These are phyloP conservation scores for Pyricularia sp. DNA, from an alignment of 2,329 filamentous ascomycete genomes.

Conservation along the genomic window DNA sequence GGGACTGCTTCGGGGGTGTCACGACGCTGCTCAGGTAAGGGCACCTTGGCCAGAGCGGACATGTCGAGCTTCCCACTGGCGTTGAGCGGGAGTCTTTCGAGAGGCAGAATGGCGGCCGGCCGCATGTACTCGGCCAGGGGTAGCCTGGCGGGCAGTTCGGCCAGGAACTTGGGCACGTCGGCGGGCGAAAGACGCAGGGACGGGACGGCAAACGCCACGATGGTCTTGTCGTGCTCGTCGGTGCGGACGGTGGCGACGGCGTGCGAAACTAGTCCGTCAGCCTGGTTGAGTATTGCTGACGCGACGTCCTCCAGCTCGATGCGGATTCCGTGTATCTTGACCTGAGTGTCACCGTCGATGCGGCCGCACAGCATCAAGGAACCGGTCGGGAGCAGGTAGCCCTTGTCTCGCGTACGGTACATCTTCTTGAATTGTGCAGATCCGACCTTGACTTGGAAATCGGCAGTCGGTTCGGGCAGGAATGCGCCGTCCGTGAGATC, in stretches of 20 bases:
- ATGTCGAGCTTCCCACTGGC: neutral
- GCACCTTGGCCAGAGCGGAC: neutral
- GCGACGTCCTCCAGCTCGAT: no score
- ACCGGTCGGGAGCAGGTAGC: no score
- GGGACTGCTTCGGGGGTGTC: neutral
- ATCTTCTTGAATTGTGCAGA: no score
- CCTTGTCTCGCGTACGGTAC: no score
- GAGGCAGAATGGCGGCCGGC: neutral
- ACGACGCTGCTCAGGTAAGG: neutral
- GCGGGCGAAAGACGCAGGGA: neutral
- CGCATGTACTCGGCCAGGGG: slow-evolving; percentile 22
- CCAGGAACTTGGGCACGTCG: neutral
- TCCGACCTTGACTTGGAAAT: no score
- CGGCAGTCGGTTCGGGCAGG: no score
- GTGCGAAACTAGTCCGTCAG: neutral
- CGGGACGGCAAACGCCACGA: neutral
- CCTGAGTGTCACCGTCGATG: no score
- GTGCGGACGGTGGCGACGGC: neutral
- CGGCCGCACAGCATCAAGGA: no score
- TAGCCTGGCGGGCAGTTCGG: neutral
- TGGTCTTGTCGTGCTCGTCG: neutral
- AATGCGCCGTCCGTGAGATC: no score
- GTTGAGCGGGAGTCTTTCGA: neutral
- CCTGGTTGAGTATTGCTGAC: no score
- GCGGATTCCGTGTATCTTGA: no score